These are phyloP conservation scores for Rhododendron ovatum DNA, from an alignment of 148 eudicot species.

Conservation along the genomic window DNA sequence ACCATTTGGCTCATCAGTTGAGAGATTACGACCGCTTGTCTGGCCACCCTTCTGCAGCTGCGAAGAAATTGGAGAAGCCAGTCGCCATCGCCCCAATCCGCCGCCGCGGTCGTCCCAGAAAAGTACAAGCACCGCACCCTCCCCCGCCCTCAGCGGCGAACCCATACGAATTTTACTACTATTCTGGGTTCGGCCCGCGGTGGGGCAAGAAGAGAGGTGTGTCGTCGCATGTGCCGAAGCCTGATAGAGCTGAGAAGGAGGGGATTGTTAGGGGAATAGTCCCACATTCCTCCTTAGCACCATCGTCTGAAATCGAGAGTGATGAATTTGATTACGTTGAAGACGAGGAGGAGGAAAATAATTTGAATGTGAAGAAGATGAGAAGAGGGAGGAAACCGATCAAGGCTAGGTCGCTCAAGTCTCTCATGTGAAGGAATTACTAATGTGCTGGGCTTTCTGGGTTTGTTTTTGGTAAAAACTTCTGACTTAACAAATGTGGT, in stretches of 20 bases:
- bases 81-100: not conserved
- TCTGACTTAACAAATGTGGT: not conserved
- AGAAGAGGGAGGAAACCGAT: slow-evolving; percentile 41
- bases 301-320: not conserved
- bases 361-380: not conserved
- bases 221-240: not conserved
- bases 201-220: slow-evolving; percentile 40
- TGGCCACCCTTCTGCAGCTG: not conserved
- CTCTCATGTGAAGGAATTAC: slow-evolving; percentile 26
- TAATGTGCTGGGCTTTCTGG: not conserved
- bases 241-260: not conserved
- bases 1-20: slow-evolving; percentile 8
- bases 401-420: slow-evolving; percentile 56
- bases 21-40: not conserved
- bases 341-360: slow-evolving; percentile 10
- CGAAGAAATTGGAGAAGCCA: slow-evolving; percentile 13
- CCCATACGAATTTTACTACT: slow-evolving; percentile 55
- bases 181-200: slow-evolving; percentile 70
- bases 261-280: not conserved
- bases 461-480: not conserved
- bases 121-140: not conserved
- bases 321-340: slow-evolving; percentile 17
- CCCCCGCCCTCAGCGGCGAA: slow-evolving; percentile 17
- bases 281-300: not conserved
- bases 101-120: slow-evolving; percentile 18